Base-by-base conservation (phyloP, 352 stramenopile species). In the Phytophthora uliginosa region DNA sequence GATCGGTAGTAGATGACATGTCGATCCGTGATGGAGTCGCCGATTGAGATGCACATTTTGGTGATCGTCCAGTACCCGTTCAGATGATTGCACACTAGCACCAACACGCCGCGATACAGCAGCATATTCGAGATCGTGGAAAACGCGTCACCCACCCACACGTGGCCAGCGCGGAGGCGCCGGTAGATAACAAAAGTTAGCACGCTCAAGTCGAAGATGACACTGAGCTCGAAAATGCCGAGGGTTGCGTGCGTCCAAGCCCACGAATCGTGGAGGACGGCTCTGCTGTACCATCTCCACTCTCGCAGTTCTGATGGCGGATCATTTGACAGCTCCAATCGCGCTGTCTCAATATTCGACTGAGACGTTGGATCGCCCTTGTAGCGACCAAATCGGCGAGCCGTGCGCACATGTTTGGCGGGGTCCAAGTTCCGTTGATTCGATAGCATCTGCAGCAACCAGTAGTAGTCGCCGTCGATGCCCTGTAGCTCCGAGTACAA, bases 111-210 rank as follows among this genome's bases (percentile, higher is more conserved):
- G 13, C 80, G 80, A 28, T 77, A 62, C 1, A 84, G 20, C 4
- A 88, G 59, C 56, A 67, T 66, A 6, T 57, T 73, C 0, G 80
- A 85, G n/a, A 88, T 71, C 0, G 68, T 70, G 2, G 73, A 73
- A 28, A 88, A 85, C 3, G 75, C 77, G 42, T 81, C 76, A 8
- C 80, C 78, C 15, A 88, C 65, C 80, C 79, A 86, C 63, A 84
- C 59, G 50, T 74, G 68, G 3, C 78, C 75, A 6, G 57, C 42
- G 3, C 64, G 69, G 8, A 75, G 28, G 31, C 81, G 81, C 31
- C 73, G 77, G 7, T 71, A 79, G 13, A 77, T 72, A 1, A 83
- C 59, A 47, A 88, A 64, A 9, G 69, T 36, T 20, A 88, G 38
- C 12, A 85, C 47, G 3, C 58, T 18, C 9, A 84, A 50, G 24